Conservation (phyloP, 257 asterid species). For the Solanum corneliomulleri region DNA sequence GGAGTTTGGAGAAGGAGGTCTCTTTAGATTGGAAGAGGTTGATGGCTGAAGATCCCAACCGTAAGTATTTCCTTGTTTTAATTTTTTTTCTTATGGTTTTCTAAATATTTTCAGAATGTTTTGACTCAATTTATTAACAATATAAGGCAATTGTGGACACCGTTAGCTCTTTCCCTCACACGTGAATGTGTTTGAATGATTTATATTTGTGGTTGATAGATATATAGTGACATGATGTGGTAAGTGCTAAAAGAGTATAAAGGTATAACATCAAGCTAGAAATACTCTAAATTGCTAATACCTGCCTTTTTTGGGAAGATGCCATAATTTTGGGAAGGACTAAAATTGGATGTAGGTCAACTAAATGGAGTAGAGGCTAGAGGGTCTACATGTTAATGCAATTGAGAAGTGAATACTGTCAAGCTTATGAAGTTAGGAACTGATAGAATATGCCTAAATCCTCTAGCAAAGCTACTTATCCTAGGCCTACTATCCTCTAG, state of each 20-base stretch:
- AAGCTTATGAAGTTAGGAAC: not conserved
- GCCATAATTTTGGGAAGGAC: not conserved
- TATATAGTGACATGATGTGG: not conserved
- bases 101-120: not conserved
- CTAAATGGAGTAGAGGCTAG: not conserved
- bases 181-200: not conserved
- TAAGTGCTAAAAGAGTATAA: not conserved
- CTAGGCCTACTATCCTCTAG: not conserved
- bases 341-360: not conserved
- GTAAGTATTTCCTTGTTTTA: conserved; percentile 26
- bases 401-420: not conserved
- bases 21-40: conserved; percentile 78
- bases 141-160: not conserved
- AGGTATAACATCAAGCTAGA: not conserved
- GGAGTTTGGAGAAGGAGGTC: conserved; percentile 53
- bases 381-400: not conserved
- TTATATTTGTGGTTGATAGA: not conserved
- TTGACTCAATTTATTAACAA: not conserved
- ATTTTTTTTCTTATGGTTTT: not conserved
- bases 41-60: conserved; percentile 52
- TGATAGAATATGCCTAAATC: not conserved
- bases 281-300: not conserved
- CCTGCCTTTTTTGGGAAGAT: not conserved
- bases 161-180: not conserved
- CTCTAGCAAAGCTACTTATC: not conserved